These are phyloP conservation scores for Porogramme epimiltina DNA, from an alignment of 1,284 basidiomycete genomes.

Conservation along the genomic window DNA sequence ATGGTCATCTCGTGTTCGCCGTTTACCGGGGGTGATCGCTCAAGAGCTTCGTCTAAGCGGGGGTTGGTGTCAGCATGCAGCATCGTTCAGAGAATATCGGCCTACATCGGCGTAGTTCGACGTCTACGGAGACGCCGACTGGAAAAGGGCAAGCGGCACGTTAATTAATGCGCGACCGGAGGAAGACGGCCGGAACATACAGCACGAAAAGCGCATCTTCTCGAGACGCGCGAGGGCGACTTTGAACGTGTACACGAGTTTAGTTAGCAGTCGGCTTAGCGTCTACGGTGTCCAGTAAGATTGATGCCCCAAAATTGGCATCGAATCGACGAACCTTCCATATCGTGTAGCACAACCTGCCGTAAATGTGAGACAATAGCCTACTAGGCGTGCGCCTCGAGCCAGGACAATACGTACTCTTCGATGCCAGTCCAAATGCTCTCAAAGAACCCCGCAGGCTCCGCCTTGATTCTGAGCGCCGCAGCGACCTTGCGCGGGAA, in stretches of 20 bases:
- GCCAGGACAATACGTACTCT: conserved; percentile 20
- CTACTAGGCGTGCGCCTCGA: not conserved
- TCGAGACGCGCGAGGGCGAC: conserved; percentile 28
- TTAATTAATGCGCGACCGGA: too few relatives aligned
- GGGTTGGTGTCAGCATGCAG: too few relatives aligned
- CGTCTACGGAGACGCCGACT: conserved; percentile 20
- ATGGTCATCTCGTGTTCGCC: conserved; percentile 14
- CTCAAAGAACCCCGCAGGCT: conserved; percentile 26
- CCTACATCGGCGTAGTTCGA: conserved; percentile 10
- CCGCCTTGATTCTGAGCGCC: conserved; percentile 27
- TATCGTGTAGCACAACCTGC: conserved; percentile 30
- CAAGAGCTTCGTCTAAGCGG: too few relatives aligned
- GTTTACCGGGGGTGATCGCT: not conserved
- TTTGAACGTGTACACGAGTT: conserved; percentile 29
- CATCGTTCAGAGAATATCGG: too few relatives aligned
- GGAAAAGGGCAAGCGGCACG: not conserved
- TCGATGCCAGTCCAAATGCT: conserved; percentile 31
- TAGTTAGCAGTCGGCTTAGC: conserved; percentile 19
- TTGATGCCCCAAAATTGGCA: not conserved
- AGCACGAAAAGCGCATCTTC: conserved; percentile 31
- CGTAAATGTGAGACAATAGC: not conserved
- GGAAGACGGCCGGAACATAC: conserved; percentile 7
- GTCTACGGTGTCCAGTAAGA: not conserved
- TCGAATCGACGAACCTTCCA: conserved; percentile 26
- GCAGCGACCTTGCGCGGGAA: conserved; percentile 34